Base-by-base conservation (phyloP, 257 asterid genomes). In the Petunia secreta region DNA sequence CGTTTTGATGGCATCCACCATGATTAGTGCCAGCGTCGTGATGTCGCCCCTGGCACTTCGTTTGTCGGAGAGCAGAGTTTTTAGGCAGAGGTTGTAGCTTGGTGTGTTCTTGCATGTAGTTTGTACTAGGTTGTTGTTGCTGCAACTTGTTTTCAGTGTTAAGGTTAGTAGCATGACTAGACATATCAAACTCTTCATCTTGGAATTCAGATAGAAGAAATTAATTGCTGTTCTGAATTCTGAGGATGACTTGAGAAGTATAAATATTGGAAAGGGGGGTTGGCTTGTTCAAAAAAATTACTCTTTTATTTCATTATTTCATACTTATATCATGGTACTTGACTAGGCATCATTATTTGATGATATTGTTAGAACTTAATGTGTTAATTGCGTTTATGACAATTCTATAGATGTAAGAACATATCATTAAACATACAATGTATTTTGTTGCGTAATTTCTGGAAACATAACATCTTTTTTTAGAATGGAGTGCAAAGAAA, bases 11-110 rank as follows among this genome's bases (percentile, higher is more conserved):
- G 71, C 71, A 67, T 75, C 65, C 16, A 85, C 87, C 55, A 75
- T 6, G 64, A 85, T 75, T 1, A 85, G 55, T 44, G 79, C 82
- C 39, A 85, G 79, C 14, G 64, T 81, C 1, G 79, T 64, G 8
- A 82, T 37, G 59, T 79, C 82, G 0, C 89, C 80, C 71, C 76
- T 13, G 81, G 84, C 62, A 87, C 86, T 86, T 63, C 40, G 10
- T 0, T 87, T 86, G 52, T 65, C 65, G 8, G 78, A 84, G n/a
- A 15, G 62, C 79, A 87, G 84, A 53, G 82, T 87, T 83, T 85
- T 41, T 81, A 87, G 3, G 87, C 96, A 89, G 52, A 92, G 97
- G 1, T 82, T 67, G 84, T 89, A 92, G 77, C 91, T 83, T 14
- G 91, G 90, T 67, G 93, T 90, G 83, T 76, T 82, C 55, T 11